Evolutionary conservation across 2,329 filamentous ascomycete genomes (phyloP).

Genomic region (Atkinsonella hypoxylon): DNA sequence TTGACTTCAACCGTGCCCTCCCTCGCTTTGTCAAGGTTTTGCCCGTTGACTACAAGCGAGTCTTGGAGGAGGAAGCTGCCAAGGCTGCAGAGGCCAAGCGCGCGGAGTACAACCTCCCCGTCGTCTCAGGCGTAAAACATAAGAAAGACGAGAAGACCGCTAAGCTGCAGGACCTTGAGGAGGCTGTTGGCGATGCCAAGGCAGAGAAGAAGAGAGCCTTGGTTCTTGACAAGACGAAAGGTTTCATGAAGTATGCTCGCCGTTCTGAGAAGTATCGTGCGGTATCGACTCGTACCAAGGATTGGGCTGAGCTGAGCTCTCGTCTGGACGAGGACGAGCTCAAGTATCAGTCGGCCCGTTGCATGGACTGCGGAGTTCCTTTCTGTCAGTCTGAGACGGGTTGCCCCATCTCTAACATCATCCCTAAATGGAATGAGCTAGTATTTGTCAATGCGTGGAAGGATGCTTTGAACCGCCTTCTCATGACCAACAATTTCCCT

Average conservation of each 20-base stretch:
- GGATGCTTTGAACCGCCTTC: constrained; percentile 78
- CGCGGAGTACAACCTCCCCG: constrained; percentile 68
- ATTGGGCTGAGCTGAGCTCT: constrained; percentile 84
- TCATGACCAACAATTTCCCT: constrained; percentile 98
- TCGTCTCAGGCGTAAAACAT: constrained; percentile 53
- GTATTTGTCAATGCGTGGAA: constrained; percentile 70
- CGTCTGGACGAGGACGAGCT: constrained; percentile 88
- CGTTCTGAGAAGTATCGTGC: constrained; percentile 88
- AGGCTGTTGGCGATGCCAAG: constrained; percentile 73
- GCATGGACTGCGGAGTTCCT: constrained; percentile 97
- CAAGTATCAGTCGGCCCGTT: constrained; percentile 91
- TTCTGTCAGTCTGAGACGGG: constrained; percentile 96
- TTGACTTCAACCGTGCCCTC: constrained; percentile 90
- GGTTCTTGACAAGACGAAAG: constrained; percentile 92
- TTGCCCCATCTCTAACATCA: constrained; percentile 94
- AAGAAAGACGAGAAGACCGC: constrained; percentile 58
- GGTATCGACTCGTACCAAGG: constrained; percentile 71
- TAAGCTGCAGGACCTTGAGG: constrained; percentile 74
- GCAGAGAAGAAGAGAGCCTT: constrained; percentile 83
- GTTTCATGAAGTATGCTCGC: constrained; percentile 95
- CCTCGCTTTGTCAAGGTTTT: constrained; percentile 88
- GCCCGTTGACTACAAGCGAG: constrained; percentile 91
- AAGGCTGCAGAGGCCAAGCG: constrained; percentile 80
- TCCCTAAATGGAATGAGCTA: constrained; percentile 91
- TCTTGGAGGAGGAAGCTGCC: constrained; percentile 71